phyloP scores from a whole-genome alignment of 2,329 filamentous ascomycete species.

The Ascosphaera acerosa region DNA sequence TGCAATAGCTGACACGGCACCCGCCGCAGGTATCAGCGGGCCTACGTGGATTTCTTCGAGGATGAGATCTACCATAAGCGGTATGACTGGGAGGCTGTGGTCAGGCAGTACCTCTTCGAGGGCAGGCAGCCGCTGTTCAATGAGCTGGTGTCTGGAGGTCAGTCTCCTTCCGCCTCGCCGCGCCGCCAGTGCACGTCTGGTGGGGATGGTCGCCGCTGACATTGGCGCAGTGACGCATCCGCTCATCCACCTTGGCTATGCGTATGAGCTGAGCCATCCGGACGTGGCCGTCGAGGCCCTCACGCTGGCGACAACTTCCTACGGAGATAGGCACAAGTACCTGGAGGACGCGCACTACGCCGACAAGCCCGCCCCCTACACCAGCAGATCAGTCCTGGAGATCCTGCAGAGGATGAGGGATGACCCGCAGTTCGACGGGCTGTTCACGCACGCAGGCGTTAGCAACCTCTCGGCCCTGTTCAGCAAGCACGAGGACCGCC shows the following conservation, averaged over 20 bases:
- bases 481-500: conserved; percentile 36
- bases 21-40: conserved; percentile 60
- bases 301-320: conserved; percentile 36
- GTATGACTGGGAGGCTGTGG: conserved; percentile 64
- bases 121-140: conserved; percentile 51
- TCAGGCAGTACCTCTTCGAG: conserved; percentile 48
- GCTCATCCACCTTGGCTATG: conserved; percentile 87
- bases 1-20: conserved; percentile 1
- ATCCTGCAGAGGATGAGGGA: conserved; percentile 42
- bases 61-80: conserved; percentile 52
- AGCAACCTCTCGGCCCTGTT: conserved; percentile 45
- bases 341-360: conserved; percentile 51
- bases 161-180: too few species aligned
- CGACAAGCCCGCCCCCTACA: conserved; percentile 30
- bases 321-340: conserved; percentile 31
- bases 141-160: conserved; percentile 53
- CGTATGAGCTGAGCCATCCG: conserved; percentile 62
- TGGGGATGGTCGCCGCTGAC: too few species aligned
- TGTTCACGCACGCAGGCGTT: conserved; percentile 33
- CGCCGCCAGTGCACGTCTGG: too few species aligned
- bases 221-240: conserved; percentile 48
- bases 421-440: conserved; percentile 43
- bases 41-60: conserved; percentile 87
- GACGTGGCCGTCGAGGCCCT: conserved; percentile 79
- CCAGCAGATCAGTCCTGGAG: conserved; percentile 37